Percentiles rank a stretch among this genome's conserved stretches.
These are phyloP conservation scores for Russula ochroleuca DNA, from an alignment of 768 basidiomycete genomes.

Conservation along the genomic window DNA sequence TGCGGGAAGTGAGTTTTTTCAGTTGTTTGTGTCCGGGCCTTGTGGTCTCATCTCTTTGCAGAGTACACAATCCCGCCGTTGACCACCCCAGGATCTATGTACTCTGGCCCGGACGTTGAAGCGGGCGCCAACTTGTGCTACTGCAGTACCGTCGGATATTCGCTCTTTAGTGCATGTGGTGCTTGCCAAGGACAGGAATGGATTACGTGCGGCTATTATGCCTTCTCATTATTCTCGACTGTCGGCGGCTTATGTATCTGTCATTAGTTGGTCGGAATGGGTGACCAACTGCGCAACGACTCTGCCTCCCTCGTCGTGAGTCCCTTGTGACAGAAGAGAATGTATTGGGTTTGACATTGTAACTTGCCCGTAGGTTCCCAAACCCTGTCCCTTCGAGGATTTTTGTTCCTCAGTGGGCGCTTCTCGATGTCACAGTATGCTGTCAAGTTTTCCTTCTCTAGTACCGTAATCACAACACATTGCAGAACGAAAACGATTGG, in stretches of 20 bases:
- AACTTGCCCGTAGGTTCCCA: too few species aligned
- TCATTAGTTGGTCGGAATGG: background rate
- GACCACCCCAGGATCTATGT: background rate
- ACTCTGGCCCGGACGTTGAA: background rate
- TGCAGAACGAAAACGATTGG: background rate
- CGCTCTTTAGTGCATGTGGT: background rate
- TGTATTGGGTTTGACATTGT: too few species aligned
- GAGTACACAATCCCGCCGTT: background rate
- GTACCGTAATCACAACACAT: background rate
- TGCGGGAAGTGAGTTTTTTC: background rate
- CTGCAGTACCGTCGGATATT: slow-evolving; percentile 7
- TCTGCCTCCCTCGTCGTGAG: background rate
- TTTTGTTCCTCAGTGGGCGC: background rate
- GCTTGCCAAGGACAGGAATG: background rate
- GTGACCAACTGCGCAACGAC: background rate
- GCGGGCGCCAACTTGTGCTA: background rate
- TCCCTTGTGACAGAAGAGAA: too few species aligned
- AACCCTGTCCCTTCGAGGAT: background rate
- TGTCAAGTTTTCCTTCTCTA: too few species aligned
- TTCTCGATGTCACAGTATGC: too few species aligned
- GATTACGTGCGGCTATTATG: background rate
- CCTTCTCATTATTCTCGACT: background rate
- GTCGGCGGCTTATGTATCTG: background rate
- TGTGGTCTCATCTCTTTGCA: background rate
- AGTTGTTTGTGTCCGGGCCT: too few species aligned